phyloP scores from a whole-genome alignment of 306 rosid genomes.

The Rosa multiflora region DNA sequence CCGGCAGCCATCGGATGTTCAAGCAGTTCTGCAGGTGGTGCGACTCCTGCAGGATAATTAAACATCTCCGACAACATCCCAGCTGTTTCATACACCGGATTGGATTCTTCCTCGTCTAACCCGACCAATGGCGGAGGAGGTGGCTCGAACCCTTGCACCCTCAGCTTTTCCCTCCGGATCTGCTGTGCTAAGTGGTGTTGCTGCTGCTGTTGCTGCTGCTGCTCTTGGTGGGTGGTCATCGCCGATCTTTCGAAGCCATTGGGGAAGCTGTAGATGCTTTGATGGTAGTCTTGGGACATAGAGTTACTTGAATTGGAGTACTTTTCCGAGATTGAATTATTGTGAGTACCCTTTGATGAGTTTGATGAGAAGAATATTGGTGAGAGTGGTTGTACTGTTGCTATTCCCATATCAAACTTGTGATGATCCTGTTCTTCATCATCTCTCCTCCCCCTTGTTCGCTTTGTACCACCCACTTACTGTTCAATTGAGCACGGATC shows the following conservation, averaged over 20 bases:
- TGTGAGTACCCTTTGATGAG: conserved; percentile 26
- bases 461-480: conserved; percentile 6
- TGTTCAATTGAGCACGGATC: conserved; percentile 32
- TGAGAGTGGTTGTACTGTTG: conserved; percentile 34
- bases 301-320: conserved; percentile 36
- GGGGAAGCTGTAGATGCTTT: conserved; percentile 67
- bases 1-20: conserved; percentile 41
- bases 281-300: conserved; percentile 95
- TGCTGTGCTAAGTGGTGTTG: conserved; percentile 67
- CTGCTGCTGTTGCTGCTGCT: conserved; percentile 48
- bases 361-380: conserved; percentile 30
- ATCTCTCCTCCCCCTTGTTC: conserved; percentile 12
- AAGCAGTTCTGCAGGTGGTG: conserved; percentile 44
- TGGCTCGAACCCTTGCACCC: conserved; percentile 61
- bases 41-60: conserved; percentile 46
- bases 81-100: conserved; percentile 58
- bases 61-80: conserved; percentile 98
- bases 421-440: conserved; percentile 35
- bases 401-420: conserved; percentile 56
- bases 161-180: conserved; percentile 88
- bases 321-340: conserved; percentile 29
- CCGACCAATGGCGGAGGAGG: conserved; percentile 56
- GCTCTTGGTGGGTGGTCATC: conserved; percentile 33
- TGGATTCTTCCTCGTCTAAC: conserved; percentile 54
- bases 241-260: conserved; percentile 83